Conservation (phyloP, 1,284 basidiomycete species). For the Trametes pubescens region DNA sequence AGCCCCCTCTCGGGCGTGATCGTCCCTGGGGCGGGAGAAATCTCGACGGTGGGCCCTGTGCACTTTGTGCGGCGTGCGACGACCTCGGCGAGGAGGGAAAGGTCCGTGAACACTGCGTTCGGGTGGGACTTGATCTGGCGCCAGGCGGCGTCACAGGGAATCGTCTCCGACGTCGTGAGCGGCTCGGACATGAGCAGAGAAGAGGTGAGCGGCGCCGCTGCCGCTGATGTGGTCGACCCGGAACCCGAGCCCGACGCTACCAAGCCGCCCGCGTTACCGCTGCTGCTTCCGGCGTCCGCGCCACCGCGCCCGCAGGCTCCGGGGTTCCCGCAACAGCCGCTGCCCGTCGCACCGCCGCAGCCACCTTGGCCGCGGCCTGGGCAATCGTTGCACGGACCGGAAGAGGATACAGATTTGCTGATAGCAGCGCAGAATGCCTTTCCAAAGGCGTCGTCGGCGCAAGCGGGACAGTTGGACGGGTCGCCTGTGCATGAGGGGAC, state of each 20-base stretch:
- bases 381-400: conserved; percentile 62
- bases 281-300: conserved; percentile 6
- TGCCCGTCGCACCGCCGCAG: conserved; percentile 24
- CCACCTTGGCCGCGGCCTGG: conserved; percentile 47
- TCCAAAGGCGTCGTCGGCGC: conserved; percentile 83
- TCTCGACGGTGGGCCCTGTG: conserved; percentile 72
- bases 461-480: conserved; percentile 77
- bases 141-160: conserved; percentile 88
- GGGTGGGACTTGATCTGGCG: conserved; percentile 88
- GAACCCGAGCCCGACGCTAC: conserved; percentile 6
- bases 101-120: conserved; percentile 83
- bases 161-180: conserved; percentile 55
- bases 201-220: conserved; percentile 22
- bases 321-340: conserved; percentile 42
- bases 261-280: neutral
- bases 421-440: conserved; percentile 88
- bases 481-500: conserved; percentile 59
- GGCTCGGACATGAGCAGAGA: conserved; percentile 32
- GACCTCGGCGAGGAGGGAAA: conserved; percentile 86
- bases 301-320: conserved; percentile 35
- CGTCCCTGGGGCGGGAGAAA: conserved; percentile 65
- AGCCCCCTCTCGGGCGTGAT: conserved; percentile 53
- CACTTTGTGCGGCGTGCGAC: conserved; percentile 86
- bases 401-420: conserved; percentile 60
- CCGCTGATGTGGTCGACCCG: conserved; percentile 7